Percentiles rank a stretch among this genome's conserved stretches.
These are phyloP conservation scores for Sparassis latifolia DNA, from an alignment of 1,284 basidiomycete species.

Conservation along the genomic window DNA sequence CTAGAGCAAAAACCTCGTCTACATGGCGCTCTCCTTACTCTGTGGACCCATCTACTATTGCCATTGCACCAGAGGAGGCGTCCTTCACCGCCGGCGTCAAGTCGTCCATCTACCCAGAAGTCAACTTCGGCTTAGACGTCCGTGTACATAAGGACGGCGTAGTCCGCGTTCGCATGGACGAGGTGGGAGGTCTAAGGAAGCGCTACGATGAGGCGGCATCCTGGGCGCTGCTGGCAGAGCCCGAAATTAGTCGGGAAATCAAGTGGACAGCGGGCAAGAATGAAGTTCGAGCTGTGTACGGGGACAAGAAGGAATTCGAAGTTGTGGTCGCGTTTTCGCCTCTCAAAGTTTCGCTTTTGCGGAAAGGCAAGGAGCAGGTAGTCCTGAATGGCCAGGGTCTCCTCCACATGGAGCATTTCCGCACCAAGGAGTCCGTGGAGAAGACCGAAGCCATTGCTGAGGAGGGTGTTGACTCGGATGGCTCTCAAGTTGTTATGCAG, in stretches of 20 bases:
- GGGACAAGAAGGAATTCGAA: conserved; percentile 53
- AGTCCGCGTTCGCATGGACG: conserved; percentile 81
- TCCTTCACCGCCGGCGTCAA: conserved; percentile 65
- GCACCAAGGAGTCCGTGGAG: conserved; percentile 50
- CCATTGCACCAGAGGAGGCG: conserved; percentile 47
- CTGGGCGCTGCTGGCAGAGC: conserved; percentile 78
- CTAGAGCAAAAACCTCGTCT: conserved; percentile 48
- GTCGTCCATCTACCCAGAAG: conserved; percentile 76
- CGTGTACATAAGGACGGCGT: conserved; percentile 82
- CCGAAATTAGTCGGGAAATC: conserved; percentile 45
- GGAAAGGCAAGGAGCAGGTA: conserved; percentile 77
- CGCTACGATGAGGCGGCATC: conserved; percentile 86
- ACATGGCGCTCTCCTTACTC: conserved; percentile 84
- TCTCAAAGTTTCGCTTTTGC: conserved; percentile 64
- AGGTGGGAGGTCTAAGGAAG: conserved; percentile 69
- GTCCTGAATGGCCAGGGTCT: conserved; percentile 87
- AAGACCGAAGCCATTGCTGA: conserved; percentile 19
- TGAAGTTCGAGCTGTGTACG: conserved; percentile 52
- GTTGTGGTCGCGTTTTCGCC: conserved; percentile 70
- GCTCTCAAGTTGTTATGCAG: conserved; percentile 51
- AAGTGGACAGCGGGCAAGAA: conserved; percentile 61
- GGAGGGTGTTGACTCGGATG: conserved; percentile 32
- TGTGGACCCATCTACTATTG: conserved; percentile 49
- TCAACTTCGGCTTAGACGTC: conserved; percentile 76
- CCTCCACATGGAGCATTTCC: conserved; percentile 97